These are phyloP conservation scores for Annulohypoxylon moriforme DNA, from an alignment of 495 filamentous ascomycete species.

Conservation along the genomic window DNA sequence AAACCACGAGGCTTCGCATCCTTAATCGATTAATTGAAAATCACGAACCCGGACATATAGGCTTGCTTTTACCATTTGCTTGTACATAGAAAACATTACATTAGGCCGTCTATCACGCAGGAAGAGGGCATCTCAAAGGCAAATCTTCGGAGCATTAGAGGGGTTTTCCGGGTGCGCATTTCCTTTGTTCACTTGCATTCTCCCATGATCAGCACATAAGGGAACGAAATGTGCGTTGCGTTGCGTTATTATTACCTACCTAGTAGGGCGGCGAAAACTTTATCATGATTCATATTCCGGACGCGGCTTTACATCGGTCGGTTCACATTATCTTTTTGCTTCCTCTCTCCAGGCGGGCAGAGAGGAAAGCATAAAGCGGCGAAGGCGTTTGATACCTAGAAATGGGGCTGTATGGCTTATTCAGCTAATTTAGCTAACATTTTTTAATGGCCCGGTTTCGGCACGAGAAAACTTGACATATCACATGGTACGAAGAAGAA, in stretches of 20 bases:
- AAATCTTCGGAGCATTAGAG: neutral
- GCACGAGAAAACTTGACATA: neutral
- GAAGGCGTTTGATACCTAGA: neutral
- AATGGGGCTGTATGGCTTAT: neutral
- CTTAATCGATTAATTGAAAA: constrained; percentile 51
- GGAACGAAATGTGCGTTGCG: neutral
- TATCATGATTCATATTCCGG: neutral
- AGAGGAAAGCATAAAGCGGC: neutral
- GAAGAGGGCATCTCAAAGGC: neutral
- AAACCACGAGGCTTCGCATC: constrained; percentile 56
- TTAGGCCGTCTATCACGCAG: neutral
- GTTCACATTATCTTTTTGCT: neutral
- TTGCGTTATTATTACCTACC: no score
- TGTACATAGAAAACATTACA: constrained; percentile 26
- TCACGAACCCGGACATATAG: constrained; percentile 1
- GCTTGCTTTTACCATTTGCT: neutral
- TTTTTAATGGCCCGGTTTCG: neutral
- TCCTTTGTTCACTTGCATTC: constrained; percentile 9
- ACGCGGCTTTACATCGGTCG: neutral
- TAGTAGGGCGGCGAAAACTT: neutral
- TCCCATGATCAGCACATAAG: neutral
- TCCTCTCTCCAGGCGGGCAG: neutral
- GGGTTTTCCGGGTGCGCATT: neutral
- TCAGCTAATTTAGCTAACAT: neutral
- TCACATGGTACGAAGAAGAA: neutral